Conservation (phyloP, 495 filamentous ascomycete species). For the Sordaria brevicollis region DNA sequence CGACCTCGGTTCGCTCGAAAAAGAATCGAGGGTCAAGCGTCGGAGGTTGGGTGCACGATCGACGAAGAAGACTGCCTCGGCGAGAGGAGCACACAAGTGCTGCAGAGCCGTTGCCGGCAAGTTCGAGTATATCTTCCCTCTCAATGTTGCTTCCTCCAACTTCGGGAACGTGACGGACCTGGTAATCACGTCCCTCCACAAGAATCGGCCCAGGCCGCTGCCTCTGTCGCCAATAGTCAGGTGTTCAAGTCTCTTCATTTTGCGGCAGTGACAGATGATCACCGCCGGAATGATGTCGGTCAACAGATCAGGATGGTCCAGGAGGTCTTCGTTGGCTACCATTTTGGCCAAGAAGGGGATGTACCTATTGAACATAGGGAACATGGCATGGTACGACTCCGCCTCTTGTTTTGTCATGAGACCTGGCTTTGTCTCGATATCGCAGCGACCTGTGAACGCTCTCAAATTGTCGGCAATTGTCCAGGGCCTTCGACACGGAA, state of each 20-base stretch:
- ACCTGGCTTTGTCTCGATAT: too few species aligned
- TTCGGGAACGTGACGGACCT: neutral
- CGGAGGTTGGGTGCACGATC: neutral
- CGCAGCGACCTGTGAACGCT: neutral
- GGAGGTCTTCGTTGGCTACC: neutral
- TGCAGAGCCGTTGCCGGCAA: neutral
- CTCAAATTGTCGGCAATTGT: neutral
- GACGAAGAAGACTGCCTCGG: neutral
- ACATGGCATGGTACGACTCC: neutral
- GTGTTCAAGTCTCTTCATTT: neutral
- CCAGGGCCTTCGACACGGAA: neutral
- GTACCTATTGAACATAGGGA: neutral
- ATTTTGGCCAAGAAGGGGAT: neutral
- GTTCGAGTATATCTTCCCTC: too few species aligned
- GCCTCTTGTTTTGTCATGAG: neutral
- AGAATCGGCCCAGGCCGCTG: neutral
- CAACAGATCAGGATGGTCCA: neutral
- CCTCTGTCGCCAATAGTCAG: neutral
- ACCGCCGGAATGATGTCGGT: neutral
- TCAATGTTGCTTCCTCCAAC: neutral
- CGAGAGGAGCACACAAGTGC: neutral
- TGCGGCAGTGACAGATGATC: neutral
- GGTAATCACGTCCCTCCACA: neutral
- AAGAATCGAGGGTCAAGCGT: neutral
- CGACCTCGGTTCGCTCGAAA: neutral